Evolutionary conservation across 2,329 filamentous ascomycete species (phyloP), one percentile per base, ranked within the genome.

Genomic region (Ophioceras dolichostomum): DNA sequence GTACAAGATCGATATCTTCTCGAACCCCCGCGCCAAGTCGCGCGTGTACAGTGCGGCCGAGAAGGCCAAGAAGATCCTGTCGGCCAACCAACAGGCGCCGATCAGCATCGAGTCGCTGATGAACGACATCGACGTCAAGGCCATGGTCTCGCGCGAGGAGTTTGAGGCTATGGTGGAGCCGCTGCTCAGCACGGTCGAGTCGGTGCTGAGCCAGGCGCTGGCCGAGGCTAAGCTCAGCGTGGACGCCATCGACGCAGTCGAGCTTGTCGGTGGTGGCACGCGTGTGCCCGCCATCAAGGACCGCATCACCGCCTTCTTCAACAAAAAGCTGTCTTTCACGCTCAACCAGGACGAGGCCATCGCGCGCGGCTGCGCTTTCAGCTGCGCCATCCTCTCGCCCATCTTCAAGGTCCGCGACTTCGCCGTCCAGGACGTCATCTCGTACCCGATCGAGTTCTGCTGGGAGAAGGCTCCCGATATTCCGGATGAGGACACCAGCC

Each of bases 391-490:
- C 50, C 78, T 96, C 39, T 96, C 91, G 0, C 91, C 91, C 32
- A 84, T 94, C 48, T 96, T 98, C 82, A 87, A 89, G 59, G 91
- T 98, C 56, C 87, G 91, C 54, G 91, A 98, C 68, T 98, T 98
- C 64, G 78, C 87, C 49, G 82, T 96, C 43, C 87, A 96, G 71
- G 91, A 98, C 61, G 89, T 96, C 52, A 85, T 94, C 64, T 86
- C 80, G 69, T 98, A 96, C 68, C 91, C 91, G 34, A 94, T 98
- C 59, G 89, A 98, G 59, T 98, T 98, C 62, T 83, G 81, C 37
- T 98, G 91, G 91, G 91, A 98, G 70, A 94, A 96, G 72, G 93
- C 89, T 19, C 79, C 87, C 42, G 91, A 98, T 54, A 98, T 98
- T 50, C 91, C 91, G 19, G 91, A 98, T 52, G 91, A 98, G 70